These are phyloP conservation scores for Erigeron philadelphicus DNA, from an alignment of 140 eudicot species.

Conservation along the genomic window DNA sequence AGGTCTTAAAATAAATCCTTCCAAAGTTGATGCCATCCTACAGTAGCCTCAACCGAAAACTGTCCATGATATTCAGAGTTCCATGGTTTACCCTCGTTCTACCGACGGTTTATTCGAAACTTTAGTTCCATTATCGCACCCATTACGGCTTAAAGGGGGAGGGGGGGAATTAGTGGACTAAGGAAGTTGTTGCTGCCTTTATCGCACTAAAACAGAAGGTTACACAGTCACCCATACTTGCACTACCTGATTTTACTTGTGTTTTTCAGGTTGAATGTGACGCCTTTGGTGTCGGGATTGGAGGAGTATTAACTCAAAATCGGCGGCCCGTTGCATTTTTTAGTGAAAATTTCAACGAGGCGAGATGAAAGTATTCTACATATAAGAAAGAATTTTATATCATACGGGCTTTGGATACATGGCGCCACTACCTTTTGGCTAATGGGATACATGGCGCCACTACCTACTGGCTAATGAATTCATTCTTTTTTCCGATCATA, in stretches of 20 bases:
- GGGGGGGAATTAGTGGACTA: neutral
- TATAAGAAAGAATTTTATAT: neutral
- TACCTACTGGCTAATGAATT: neutral
- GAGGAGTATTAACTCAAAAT: neutral
- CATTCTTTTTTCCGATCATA: neutral
- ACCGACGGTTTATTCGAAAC: neutral
- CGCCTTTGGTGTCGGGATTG: neutral
- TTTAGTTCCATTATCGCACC: constrained; percentile 11
- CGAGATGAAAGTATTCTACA: neutral
- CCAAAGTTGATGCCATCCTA: too few relatives aligned
- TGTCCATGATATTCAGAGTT: too few relatives aligned
- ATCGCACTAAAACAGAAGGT: neutral
- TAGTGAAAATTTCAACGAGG: neutral
- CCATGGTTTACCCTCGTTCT: neutral
- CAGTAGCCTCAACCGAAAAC: too few relatives aligned
- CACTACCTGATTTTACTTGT: neutral
- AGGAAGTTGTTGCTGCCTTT: neutral
- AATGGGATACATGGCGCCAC: neutral
- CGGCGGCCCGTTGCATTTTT: neutral
- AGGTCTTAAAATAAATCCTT: too few relatives aligned
- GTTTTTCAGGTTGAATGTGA: neutral
- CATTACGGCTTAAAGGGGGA: neutral
- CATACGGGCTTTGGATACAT: neutral
- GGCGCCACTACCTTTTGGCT: too few relatives aligned
- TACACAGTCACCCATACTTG: neutral